Evolutionary conservation across 2,329 filamentous ascomycete genomes (phyloP).

Genomic region (Verticillium albo-atrum): DNA sequence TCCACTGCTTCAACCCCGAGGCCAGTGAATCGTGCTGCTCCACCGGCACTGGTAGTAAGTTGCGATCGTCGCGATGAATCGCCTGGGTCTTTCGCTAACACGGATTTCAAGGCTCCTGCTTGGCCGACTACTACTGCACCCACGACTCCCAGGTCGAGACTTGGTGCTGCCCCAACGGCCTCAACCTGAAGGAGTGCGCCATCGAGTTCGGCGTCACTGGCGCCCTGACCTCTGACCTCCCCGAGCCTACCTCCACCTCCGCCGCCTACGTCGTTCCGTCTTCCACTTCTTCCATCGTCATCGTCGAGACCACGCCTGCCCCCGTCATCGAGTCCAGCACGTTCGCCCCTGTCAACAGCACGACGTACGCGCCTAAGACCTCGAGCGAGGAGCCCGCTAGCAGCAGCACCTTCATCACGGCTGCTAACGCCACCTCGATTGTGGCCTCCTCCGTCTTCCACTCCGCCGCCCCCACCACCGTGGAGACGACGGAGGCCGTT

Average conservation of each 20-base stretch:
- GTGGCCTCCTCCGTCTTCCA: neutral
- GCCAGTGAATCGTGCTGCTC: constrained; percentile 53
- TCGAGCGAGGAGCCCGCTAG: neutral
- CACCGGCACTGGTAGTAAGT: constrained; percentile 52
- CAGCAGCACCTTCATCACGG: neutral
- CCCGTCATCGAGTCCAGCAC: neutral
- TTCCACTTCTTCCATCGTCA: neutral
- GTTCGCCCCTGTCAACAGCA: neutral
- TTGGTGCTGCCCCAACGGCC: constrained; percentile 56
- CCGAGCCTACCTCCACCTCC: constrained; percentile 43
- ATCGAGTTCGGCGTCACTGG: constrained; percentile 42
- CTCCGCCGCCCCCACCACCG: neutral
- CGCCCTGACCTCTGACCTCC: constrained; percentile 40
- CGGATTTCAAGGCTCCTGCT: constrained; percentile 51
- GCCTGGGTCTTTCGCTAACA: constrained; percentile 1
- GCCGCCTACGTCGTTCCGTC: constrained; percentile 46
- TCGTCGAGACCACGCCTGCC: neutral
- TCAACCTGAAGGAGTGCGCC: constrained; percentile 52
- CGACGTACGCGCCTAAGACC: neutral
- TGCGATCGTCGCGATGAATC: neutral
- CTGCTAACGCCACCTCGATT: neutral
- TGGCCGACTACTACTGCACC: constrained; percentile 59
- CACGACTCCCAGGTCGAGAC: constrained; percentile 44
- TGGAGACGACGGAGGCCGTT: constrained; percentile 1
- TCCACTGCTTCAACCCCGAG: constrained; percentile 55